A percentile compares a stretch with the other conserved stretches of the same genome.
These are phyloP conservation scores for Cicer judaicum DNA, from an alignment of 306 rosid species.

Conservation along the genomic window DNA sequence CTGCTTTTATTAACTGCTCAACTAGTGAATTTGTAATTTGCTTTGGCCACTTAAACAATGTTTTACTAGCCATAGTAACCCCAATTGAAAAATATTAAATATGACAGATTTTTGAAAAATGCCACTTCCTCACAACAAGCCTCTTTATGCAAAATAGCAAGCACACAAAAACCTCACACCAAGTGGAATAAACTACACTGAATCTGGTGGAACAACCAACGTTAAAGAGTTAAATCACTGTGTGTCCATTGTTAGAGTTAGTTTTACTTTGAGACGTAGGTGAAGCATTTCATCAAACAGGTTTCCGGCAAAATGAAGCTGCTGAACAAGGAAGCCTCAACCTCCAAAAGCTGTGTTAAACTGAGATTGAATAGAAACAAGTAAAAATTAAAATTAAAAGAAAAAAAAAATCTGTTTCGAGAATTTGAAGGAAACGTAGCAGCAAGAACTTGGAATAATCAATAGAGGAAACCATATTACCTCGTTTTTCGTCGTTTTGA, in stretches of 20 bases:
- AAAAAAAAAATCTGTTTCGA: neutral
- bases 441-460: neutral
- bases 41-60: constrained; percentile 76
- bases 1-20: constrained; percentile 69
- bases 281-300: constrained; percentile 41
- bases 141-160: constrained; percentile 9
- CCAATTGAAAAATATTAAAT: constrained; percentile 18
- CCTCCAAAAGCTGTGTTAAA: neutral
- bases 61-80: constrained; percentile 62
- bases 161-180: neutral
- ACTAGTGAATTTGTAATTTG: constrained; percentile 64
- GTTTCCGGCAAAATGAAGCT: neutral
- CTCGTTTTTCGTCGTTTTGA: constrained; percentile 5
- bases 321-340: neutral
- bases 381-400: neutral
- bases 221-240: neutral
- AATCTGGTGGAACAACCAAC: neutral
- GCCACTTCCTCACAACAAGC: constrained; percentile 21
- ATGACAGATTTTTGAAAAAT: neutral
- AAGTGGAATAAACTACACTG: neutral
- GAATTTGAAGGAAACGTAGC: neutral
- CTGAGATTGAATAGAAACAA: neutral
- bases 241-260: neutral
- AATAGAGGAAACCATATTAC: neutral
- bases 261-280: neutral